Evolutionary conservation across 129 eudicot species (phyloP), one percentile per base, ranked within the genome.

Genomic region (Smallanthus sonchifolius): DNA sequence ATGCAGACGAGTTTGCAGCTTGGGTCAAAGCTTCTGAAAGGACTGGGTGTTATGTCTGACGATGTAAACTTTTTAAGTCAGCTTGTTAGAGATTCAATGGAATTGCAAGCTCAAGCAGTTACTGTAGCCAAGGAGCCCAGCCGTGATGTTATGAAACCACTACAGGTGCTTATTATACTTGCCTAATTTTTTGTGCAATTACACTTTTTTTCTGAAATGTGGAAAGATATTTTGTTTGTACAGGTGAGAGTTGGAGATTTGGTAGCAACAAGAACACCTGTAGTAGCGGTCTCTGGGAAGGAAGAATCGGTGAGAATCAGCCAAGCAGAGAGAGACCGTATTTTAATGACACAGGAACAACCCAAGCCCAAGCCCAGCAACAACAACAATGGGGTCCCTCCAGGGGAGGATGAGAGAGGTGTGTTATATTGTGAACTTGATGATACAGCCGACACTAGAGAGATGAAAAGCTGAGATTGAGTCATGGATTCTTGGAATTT

Each of bases 1-100:
- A 42, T 74, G 76, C 91, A 94, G 98, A 90, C 98, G 68, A 90
- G 98, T 82, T 87, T 94, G 74, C 97, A 94, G 82, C 97, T 94
- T 28, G 98, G 98, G 56, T 94, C 98, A 62, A 94, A 83, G 91
- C 97, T 90, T 63, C 77, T 94, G 80, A 90, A 88, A 81, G 98
- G 98, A 74, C 81, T 94, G 7, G 98, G 98, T 63, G 97, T 90
- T 43, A 90, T 94, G 97, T 90, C 97, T 16, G 98, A 94, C 61
- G 98, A 94, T 32, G 97, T 94, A 4, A 79, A 76, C 67, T 94
- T 86, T 74, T 55, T 94, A 55, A 88, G 98, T 67, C 93, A 90
- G 77, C 88, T 88, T 57, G 88, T 94, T 35, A 65, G 97, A 52
- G 90, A 90, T 78, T 94, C 98, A 4, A 94, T 94, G 98, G 98